phyloP scores from a whole-genome alignment of 164 flowering plant species.

The Aristolochia fimbriata region DNA sequence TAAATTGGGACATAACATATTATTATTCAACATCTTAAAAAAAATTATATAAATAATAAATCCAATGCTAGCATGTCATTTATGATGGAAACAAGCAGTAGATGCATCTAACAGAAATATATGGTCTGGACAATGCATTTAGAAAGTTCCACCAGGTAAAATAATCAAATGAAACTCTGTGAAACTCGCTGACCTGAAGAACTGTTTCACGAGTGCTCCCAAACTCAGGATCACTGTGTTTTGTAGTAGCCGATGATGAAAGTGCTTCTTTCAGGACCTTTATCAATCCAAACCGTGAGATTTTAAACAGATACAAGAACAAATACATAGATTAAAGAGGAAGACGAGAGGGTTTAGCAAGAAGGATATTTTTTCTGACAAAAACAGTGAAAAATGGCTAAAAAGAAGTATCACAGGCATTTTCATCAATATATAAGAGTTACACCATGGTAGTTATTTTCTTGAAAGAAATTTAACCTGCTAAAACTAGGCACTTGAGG shows the following conservation, averaged over 20 bases:
- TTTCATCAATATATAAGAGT: too few species aligned
- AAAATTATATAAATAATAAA: not conserved
- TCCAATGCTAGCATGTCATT: not conserved
- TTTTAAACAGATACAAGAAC: not conserved
- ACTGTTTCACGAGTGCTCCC: slow-evolving; percentile 69
- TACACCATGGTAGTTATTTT: too few species aligned
- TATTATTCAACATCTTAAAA: not conserved
- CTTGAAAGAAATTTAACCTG: too few species aligned
- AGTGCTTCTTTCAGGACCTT: slow-evolving; percentile 63
- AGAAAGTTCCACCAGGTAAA: not conserved
- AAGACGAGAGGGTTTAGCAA: too few species aligned
- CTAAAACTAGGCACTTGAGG: too few species aligned
- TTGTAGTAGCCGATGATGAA: slow-evolving; percentile 33
- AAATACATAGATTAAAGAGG: not conserved
- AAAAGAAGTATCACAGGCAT: too few species aligned
- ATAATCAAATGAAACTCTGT: not conserved
- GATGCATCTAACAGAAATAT: too few species aligned
- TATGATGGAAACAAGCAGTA: not conserved
- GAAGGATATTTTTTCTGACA: too few species aligned
- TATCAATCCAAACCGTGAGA: slow-evolving; percentile 3
- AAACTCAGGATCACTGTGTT: slow-evolving; percentile 44
- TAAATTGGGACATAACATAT: not conserved
- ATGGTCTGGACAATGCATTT: too few species aligned
- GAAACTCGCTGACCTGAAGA: slow-evolving; percentile 54
- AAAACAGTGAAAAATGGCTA: too few species aligned